These are phyloP conservation scores for Athelia sp. DNA, from an alignment of 1,284 basidiomycete genomes.

Conservation along the genomic window DNA sequence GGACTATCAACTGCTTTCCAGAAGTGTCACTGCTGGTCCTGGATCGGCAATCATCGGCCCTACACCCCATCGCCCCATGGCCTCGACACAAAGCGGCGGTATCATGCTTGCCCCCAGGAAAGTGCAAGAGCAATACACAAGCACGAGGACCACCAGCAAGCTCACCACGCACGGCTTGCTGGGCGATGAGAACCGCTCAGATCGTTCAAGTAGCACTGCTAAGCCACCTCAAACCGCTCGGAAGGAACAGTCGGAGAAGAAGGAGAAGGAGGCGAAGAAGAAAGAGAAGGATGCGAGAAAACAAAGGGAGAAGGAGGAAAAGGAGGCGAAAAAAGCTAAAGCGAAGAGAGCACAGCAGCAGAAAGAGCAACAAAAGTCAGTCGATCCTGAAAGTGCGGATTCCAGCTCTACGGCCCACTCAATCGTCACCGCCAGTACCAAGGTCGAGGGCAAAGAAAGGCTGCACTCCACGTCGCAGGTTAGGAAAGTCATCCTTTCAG, in stretches of 20 bases:
- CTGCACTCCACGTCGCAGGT: background rate
- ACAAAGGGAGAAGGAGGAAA: constrained; percentile 13
- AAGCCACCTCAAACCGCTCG: constrained; percentile 2
- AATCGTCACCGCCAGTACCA: background rate
- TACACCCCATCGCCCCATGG: background rate
- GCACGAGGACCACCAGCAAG: constrained; percentile 67
- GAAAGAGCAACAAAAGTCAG: constrained; percentile 8
- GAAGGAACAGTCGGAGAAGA: constrained; percentile 15
- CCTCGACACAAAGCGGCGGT: background rate
- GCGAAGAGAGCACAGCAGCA: constrained; percentile 14
- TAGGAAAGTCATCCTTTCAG: background rate
- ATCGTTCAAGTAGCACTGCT: constrained; percentile 10
- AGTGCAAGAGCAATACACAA: constrained; percentile 74
- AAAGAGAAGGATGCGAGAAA: constrained; percentile 10
- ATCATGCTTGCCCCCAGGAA: constrained; percentile 65
- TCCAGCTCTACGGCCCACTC: constrained; percentile 17
- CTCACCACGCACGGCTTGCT: constrained; percentile 64
- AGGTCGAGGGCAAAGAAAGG: background rate
- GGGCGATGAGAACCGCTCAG: constrained; percentile 21
- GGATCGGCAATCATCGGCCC: background rate
- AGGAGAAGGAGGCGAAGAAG: constrained; percentile 7
- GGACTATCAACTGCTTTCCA: constrained; percentile 33
- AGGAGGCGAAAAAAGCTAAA: constrained; percentile 18
- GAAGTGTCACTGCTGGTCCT: constrained; percentile 1
- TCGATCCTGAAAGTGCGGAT: constrained; percentile 20